Evolutionary conservation across 116 monocot species (phyloP), one percentile per base, ranked within the genome.

Genomic region (Dioscorea cayenensis): DNA sequence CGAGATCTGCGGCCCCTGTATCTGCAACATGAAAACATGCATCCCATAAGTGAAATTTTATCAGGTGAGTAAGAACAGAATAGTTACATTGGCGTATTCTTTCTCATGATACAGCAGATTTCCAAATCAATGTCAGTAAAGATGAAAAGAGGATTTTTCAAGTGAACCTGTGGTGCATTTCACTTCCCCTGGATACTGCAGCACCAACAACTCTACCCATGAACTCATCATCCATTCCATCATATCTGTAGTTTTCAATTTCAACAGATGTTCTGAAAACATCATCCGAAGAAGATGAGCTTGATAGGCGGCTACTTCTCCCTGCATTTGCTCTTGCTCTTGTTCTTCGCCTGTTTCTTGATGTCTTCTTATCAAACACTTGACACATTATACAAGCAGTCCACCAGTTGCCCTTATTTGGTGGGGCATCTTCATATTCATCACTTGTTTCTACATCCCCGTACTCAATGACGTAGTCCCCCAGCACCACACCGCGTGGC

Each of bases 401-500:
- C 94, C 94, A 94, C 87, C 94, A 90, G n/a, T 79, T 78, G 19
- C 87, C 82, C 48, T 85, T 70, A 62, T 82, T 79, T 25, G 77
- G 68, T 29, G 76, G 81, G 63, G 90, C 86, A 55, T 89, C 87
- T 52, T 94, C 90, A 66, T 85, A 88, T 21, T 86, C 90, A 64
- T 94, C 94, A 49, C 62, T 82, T 22, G 73, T 73, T 11, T 80
- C 90, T 28, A 83, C 85, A 78, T 87, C 78, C 2, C 84, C 85
- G 74, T 94, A 90, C 65, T 94, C 94, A 19, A 90, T 88, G 2
- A 94, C 90, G 82, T 94, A 94, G 66, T 94, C 94, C 25, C 94
- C 94, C 28, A 88, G 65, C 19, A 90, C 84, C 28, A 90, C 78
- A 13, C 87, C 88, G 75, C 78, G 71, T 25, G 94, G 90, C 7